Conservation (phyloP, 2,329 filamentous ascomycete genomes). For the Knoxdaviesia capensis region DNA sequence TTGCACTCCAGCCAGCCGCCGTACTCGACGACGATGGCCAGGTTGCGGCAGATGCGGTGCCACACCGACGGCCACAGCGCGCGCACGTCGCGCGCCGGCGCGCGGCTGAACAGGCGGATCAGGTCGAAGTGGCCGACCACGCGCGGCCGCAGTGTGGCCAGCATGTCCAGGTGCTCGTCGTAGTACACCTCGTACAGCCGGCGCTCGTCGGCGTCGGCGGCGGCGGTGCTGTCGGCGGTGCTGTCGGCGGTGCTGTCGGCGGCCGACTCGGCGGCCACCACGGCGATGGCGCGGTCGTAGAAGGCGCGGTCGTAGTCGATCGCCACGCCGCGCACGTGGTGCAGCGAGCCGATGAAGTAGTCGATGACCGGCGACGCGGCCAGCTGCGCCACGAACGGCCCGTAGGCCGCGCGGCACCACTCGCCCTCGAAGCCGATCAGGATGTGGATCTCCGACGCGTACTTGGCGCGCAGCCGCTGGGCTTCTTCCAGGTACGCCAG, state of each 20-base stretch:
- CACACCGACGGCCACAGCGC: constrained; percentile 42
- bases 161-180: constrained; percentile 68
- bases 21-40: constrained; percentile 49
- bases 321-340: constrained; percentile 70
- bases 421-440: constrained; percentile 86
- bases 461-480: constrained; percentile 46
- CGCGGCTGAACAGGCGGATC: constrained; percentile 57
- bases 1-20: constrained; percentile 82
- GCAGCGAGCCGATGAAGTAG: constrained; percentile 82
- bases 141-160: constrained; percentile 47
- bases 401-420: constrained; percentile 58
- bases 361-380: constrained; percentile 49
- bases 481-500: constrained; percentile 61
- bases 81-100: constrained; percentile 41
- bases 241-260: constrained; percentile 16
- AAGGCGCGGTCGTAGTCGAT: constrained; percentile 64
- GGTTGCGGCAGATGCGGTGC: constrained; percentile 52
- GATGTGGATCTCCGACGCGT: constrained; percentile 51
- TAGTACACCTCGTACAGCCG: constrained; percentile 69
- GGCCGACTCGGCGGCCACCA: constrained; percentile 9
- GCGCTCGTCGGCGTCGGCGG: constrained; percentile 36
- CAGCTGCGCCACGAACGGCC: constrained; percentile 34
- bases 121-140: constrained; percentile 92
- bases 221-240: constrained; percentile 4
- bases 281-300: constrained; percentile 43